phyloP scores from a whole-genome alignment of 2,329 filamentous ascomycete genomes.

The Penicillium glabrum region DNA sequence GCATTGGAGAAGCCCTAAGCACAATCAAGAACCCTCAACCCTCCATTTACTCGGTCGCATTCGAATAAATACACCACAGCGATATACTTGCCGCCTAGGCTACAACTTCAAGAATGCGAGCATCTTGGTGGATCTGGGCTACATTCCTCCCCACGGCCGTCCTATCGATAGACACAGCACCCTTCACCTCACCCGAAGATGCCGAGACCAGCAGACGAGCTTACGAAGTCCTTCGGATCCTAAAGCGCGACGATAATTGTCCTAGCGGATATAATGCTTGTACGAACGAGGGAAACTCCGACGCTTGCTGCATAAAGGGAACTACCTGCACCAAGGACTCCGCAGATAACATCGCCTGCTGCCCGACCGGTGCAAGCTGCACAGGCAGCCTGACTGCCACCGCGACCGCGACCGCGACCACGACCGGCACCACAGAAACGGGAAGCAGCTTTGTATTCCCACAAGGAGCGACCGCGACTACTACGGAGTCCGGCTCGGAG shows the following conservation, averaged over 20 bases:
- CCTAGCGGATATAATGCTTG: constrained; percentile 55
- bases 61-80: not conserved
- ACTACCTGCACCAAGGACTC: constrained; percentile 58
- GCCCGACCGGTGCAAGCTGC: constrained; percentile 57
- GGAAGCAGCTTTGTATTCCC: constrained; percentile 37
- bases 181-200: constrained; percentile 30
- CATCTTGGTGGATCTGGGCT: constrained; percentile 30
- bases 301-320: constrained; percentile 56
- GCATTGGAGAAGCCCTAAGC: not conserved
- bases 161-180: constrained; percentile 28
- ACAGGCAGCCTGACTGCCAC: constrained; percentile 52
- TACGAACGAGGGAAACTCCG: constrained; percentile 51
- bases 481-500: constrained; percentile 25
- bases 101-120: constrained; percentile 34
- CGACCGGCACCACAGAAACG: constrained; percentile 14
- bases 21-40: not conserved
- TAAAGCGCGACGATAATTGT: constrained; percentile 44
- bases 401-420: constrained; percentile 22
- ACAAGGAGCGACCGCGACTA: constrained; percentile 28
- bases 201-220: constrained; percentile 26
- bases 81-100: not conserved
- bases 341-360: constrained; percentile 61
- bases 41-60: constrained; percentile 1
- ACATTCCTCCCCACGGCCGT: constrained; percentile 32
- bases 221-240: constrained; percentile 31